Evolutionary conservation across 2,329 filamentous ascomycete genomes (phyloP), one percentile per base, ranked within the genome.

Genomic region (Bipolaris victoriae): DNA sequence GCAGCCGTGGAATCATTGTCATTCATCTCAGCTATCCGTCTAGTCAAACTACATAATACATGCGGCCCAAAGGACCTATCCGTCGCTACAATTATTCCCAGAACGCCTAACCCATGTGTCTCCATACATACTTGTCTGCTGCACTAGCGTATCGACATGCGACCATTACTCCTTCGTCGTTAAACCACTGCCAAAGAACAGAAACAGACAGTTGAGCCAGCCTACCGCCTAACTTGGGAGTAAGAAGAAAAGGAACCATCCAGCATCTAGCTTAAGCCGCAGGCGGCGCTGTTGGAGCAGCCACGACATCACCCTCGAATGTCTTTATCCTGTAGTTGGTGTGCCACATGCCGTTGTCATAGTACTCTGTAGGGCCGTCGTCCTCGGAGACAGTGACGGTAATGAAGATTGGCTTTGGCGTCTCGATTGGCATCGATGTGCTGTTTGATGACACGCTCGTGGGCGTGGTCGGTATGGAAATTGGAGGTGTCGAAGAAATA

Each of bases 301-400:
- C 60, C 13, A 56, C 49, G 3, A 43, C 65, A 20, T 48, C 61
- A 13, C 59, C 49, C 43, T 60, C 62, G 36, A 69, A 74, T 7
- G 68, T 72, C 60, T 77, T 77, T 57, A 78, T 60, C 0, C 67
- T 64, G 59, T 81, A 81, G 20, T 58, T 68, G 5, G 79, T 81
- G 57, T 80, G 78, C 78, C 78, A 81, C 65, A 77, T 62, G n/a
- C 79, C 79, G 49, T 78, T 65, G 55, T 80, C 79, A 55, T 80
- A 81, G 67, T 77, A 80, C 33, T 72, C 63, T 2, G 73, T 76
- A 7, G 75, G 66, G 7, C 55, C 65, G 7, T 62, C 58, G 9
- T 63, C 56, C 22, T 65, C 58, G 2, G 73, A 69, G 13, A 73
- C 60, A 2, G 70, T 71, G 35, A 76, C 62, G 13, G 71, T 73